Conservation (phyloP, 2,329 filamentous ascomycete species). For the Macrophomina tecta region DNA sequence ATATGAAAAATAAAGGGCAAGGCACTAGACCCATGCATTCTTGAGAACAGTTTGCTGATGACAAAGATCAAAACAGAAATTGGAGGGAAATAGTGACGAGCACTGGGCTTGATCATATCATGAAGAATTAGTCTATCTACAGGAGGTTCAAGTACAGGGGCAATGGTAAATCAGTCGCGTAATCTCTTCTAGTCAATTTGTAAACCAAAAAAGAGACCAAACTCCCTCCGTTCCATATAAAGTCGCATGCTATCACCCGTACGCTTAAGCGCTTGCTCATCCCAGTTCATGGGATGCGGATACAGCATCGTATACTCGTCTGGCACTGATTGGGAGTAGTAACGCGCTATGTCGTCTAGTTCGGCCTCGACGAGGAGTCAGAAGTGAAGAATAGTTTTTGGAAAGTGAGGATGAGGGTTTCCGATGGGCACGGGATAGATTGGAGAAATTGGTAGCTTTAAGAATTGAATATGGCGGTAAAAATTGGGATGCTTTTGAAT, state of each 20-base stretch:
- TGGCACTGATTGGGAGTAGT: slow-evolving; percentile 74
- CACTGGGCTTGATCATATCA: no score
- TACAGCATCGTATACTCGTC: slow-evolving; percentile 64
- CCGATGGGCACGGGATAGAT: slow-evolving; percentile 63
- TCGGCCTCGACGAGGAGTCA: slow-evolving; percentile 75
- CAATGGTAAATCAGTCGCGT: no score
- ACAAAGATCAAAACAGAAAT: no score
- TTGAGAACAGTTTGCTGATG: no score
- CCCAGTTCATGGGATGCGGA: slow-evolving; percentile 72
- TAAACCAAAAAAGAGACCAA: slow-evolving; percentile 66
- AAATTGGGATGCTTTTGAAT: no score
- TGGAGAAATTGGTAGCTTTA: slow-evolving; percentile 57
- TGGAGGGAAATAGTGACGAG: no score
- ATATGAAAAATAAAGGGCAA: no score
- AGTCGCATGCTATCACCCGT: slow-evolving; percentile 48
- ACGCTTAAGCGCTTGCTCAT: slow-evolving; percentile 43
- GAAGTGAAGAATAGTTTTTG: slow-evolving; percentile 70
- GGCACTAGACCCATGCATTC: no score
- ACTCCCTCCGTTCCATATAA: slow-evolving; percentile 68
- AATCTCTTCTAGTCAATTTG: no score
- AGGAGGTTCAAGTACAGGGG: no score
- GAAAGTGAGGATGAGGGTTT: slow-evolving; percentile 68
- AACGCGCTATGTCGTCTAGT: slow-evolving; percentile 71
- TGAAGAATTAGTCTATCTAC: no score
- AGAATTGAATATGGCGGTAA: neutral